These are phyloP conservation scores for Fomitopsis betulina DNA, from an alignment of 1,284 basidiomycete species.

Conservation along the genomic window DNA sequence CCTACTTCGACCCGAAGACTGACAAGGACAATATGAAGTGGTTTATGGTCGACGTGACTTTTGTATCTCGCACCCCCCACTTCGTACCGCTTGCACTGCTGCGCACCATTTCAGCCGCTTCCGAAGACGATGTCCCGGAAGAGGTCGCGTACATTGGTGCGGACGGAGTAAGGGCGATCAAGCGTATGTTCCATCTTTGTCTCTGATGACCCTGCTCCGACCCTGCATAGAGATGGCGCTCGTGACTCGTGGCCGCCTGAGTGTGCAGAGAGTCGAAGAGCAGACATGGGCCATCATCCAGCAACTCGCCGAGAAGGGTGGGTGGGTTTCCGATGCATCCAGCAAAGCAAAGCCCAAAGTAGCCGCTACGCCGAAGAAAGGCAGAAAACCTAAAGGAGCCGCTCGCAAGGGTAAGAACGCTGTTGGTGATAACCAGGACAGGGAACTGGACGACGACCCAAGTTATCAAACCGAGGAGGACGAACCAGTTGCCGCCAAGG, in stretches of 20 bases:
- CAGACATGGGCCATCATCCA: constrained; percentile 69
- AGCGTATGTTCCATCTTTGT: constrained; percentile 37
- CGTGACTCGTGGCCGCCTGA: constrained; percentile 80
- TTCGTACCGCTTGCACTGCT: constrained; percentile 81
- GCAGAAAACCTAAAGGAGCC: constrained; percentile 2
- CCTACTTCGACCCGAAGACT: constrained; percentile 91
- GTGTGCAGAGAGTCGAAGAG: constrained; percentile 77
- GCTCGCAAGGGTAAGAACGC: constrained; percentile 6
- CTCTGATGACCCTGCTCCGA: not conserved
- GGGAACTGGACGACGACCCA: constrained; percentile 2
- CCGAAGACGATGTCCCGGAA: constrained; percentile 35
- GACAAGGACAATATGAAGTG: constrained; percentile 76
- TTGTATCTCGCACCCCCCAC: constrained; percentile 61
- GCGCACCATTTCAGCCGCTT: constrained; percentile 50
- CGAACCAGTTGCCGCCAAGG: not conserved
- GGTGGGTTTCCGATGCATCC: constrained; percentile 45
- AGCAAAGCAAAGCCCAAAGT: constrained; percentile 4
- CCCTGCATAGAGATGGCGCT: constrained; percentile 67
- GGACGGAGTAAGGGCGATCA: constrained; percentile 55
- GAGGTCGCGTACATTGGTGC: constrained; percentile 61
- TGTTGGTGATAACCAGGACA: constrained; percentile 3
- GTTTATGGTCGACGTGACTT: constrained; percentile 89
- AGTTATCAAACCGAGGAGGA: not conserved
- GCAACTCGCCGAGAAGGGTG: constrained; percentile 68
- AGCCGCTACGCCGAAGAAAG: not conserved